Evolutionary conservation across 164 flowering plant species (phyloP).

Genomic region (Santalum album): DNA sequence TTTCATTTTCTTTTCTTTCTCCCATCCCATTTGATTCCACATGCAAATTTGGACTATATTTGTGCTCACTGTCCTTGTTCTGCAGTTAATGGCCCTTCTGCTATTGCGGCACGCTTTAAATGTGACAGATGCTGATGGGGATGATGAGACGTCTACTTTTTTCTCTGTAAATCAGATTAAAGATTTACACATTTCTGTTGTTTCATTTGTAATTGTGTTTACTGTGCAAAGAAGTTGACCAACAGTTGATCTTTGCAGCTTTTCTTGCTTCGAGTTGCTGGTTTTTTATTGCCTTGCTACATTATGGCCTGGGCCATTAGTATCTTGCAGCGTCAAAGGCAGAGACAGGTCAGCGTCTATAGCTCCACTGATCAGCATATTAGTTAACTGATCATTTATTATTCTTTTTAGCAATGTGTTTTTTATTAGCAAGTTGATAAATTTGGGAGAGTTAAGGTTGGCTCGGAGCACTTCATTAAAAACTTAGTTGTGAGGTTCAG

Average conservation of each 20-base stretch:
- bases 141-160: conserved; percentile 54
- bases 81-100: conserved; percentile 72
- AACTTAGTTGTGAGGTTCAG: no score
- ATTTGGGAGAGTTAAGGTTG: no score
- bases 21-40: no score
- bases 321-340: conserved; percentile 78
- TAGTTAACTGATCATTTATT: neutral
- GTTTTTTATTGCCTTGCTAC: conserved; percentile 88
- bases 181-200: neutral
- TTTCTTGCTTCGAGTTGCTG: conserved; percentile 85
- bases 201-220: neutral
- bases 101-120: conserved; percentile 65
- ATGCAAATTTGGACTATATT: no score
- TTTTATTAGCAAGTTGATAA: no score
- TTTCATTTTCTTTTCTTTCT: no score
- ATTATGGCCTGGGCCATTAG: conserved; percentile 96
- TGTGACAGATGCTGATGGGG: conserved; percentile 46
- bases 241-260: conserved; percentile 41
- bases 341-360: conserved; percentile 44
- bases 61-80: no score
- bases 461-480: no score
- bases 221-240: no score
- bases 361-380: neutral
- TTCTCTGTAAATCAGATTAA: conserved; percentile 52
- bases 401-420: no score